Base-by-base conservation (phyloP, 352 stramenopile genomes). In the Blastocystis sp. region DNA sequence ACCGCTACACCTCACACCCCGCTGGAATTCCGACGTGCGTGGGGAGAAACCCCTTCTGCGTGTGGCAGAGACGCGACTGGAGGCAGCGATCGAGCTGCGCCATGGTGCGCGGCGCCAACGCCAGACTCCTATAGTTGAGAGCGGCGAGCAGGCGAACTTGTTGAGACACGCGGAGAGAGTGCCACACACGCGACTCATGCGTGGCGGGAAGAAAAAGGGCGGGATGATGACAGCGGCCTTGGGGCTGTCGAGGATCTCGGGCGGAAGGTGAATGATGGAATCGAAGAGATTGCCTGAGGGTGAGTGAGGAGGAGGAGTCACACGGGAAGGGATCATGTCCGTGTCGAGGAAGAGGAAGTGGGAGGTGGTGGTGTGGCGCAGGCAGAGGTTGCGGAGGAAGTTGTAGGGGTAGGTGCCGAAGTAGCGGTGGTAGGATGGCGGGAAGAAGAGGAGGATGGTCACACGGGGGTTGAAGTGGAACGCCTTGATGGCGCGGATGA, bases 261-360 rank as follows among this genome's bases (percentile, higher is more conserved):
- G 28, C 28, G 28, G 28, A 0, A 34, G 28, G 28, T 34, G 28
- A 34, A 34, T 34, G 28, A 34, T 34, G 28, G 28, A 34, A 34
- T 34, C 28, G 28, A 34, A 34, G 28, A 34, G 28, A 34, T 34
- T 34, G 28, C 48, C 64, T 4, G 64, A 34, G 28, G 28, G 28
- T 34, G 28, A 34, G 28, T 34, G 28, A 34, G 28, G 28, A 34
- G 28, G 28, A 34, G 28, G 28, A 34, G 28, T 34, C 28, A 34
- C 28, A 34, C 28, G 28, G 28, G 28, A 71, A 19, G 64, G 64
- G 17, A 71, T 40, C 14, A 71, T 41, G 43, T 71, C 23, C 14
- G 64, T 38, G 43, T 71, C 64, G 23, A 71, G 43, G 5, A 71
- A 23, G 14, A 71, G 10, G 23, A 48, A 71, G 23, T 71, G 64